Conservation (phyloP, 139 green algal species). For the Chlamydomonas eustigma region DNA sequence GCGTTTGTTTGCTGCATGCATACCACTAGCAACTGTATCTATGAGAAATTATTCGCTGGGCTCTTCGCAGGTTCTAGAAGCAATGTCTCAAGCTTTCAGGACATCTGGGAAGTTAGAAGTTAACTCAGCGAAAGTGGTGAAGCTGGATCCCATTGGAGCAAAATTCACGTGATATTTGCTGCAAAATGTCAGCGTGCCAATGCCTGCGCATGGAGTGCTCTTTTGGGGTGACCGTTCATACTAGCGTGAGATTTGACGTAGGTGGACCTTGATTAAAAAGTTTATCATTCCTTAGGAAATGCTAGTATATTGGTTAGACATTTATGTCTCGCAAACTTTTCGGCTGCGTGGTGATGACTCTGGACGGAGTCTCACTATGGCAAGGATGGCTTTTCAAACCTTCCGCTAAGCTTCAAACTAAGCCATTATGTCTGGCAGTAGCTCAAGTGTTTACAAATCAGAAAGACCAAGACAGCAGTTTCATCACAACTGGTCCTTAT, state of each 20-base stretch:
- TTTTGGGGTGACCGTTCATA: too few relatives aligned
- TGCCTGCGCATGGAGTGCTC: too few relatives aligned
- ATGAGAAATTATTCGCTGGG: too few relatives aligned
- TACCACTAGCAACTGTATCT: too few relatives aligned
- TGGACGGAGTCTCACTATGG: not conserved
- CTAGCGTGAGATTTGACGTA: too few relatives aligned
- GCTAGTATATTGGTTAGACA: too few relatives aligned
- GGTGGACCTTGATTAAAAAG: too few relatives aligned
- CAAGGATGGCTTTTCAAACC: constrained; percentile 10
- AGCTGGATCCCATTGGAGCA: constrained; percentile 21
- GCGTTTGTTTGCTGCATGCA: too few relatives aligned
- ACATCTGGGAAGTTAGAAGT: constrained; percentile 18
- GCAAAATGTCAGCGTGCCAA: too few relatives aligned
- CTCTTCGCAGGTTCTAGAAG: constrained; percentile 7
- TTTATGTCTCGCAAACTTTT: not conserved
- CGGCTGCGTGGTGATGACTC: constrained; percentile 10
- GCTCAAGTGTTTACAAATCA: not conserved
- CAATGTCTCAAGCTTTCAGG: constrained; percentile 28
- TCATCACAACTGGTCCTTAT: constrained; percentile 11
- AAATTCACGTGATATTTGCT: constrained; percentile 20
- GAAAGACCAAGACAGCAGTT: constrained; percentile 1
- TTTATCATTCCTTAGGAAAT: too few relatives aligned
- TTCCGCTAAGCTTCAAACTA: constrained; percentile 1
- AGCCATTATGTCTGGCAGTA: constrained; percentile 3
- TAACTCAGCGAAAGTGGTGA: constrained; percentile 23